A percentile compares a stretch with the other conserved stretches of the same genome.
These are phyloP conservation scores for Rhizopus microsporus DNA, from an alignment of 371 early-diverging fungal species.

Conservation along the genomic window DNA sequence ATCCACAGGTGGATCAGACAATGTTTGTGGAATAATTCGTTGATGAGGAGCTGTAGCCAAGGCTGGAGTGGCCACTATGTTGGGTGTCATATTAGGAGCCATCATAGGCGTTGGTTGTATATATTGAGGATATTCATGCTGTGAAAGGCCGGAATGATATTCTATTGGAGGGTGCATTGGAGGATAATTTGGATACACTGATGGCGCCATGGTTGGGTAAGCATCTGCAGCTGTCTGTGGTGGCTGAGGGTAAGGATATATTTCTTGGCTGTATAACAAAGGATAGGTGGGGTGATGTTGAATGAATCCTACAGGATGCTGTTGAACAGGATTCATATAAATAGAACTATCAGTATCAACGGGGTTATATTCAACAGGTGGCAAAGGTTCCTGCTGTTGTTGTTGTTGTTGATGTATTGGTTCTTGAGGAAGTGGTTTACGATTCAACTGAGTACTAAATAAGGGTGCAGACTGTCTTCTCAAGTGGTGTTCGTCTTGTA, in stretches of 20 bases:
- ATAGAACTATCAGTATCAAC: too few relatives aligned
- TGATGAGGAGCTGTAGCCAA: background rate
- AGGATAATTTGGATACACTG: background rate
- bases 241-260: background rate
- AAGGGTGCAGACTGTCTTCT: constrained; percentile 17
- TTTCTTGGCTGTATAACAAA: background rate
- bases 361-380: too few relatives aligned
- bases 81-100: background rate
- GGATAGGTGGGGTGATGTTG: background rate
- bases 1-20: constrained; percentile 2
- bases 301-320: background rate
- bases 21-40: background rate
- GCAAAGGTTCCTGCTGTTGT: background rate
- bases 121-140: constrained; percentile 5
- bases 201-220: too few relatives aligned
- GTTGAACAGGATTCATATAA: background rate
- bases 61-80: background rate
- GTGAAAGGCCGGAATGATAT: background rate
- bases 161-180: background rate
- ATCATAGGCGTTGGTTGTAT: background rate
- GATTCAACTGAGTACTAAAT: background rate
- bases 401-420: constrained; percentile 6
- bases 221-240: background rate
- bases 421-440: constrained; percentile 18
- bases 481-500: constrained; percentile 6